Conservation (phyloP, 1,284 basidiomycete genomes). For the Malassezia caprae region DNA sequence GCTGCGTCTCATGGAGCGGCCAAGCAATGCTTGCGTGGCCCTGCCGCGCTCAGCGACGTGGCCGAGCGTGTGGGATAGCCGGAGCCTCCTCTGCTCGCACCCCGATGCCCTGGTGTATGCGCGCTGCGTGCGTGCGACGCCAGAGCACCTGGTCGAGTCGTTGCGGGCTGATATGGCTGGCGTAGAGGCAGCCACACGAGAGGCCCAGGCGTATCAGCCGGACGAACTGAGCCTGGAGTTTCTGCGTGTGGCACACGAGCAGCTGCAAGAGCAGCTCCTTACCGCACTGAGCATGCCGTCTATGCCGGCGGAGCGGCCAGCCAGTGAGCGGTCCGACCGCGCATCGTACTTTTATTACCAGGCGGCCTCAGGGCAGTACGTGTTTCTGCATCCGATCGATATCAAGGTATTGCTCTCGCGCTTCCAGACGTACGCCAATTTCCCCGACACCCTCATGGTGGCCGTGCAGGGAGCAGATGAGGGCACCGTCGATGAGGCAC, state of each 20-base stretch:
- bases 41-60: slow-evolving; percentile 81
- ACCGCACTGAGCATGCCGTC: slow-evolving; percentile 8
- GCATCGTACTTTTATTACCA: slow-evolving; percentile 81
- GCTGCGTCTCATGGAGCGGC: slow-evolving; percentile 80
- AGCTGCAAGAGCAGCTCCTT: slow-evolving; percentile 39
- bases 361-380: slow-evolving; percentile 75
- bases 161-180: slow-evolving; percentile 66
- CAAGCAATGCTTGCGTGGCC: slow-evolving; percentile 88
- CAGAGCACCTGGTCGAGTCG: slow-evolving; percentile 61
- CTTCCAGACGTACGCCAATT: slow-evolving; percentile 69
- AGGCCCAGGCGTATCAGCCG: slow-evolving; percentile 52
- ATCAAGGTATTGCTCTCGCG: slow-evolving; percentile 82
- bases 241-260: slow-evolving; percentile 59
- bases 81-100: slow-evolving; percentile 48
- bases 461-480: slow-evolving; percentile 65
- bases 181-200: slow-evolving; percentile 56
- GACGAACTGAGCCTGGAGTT: slow-evolving; percentile 71
- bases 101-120: slow-evolving; percentile 81
- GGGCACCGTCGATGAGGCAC: slow-evolving; percentile 69
- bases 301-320: neutral
- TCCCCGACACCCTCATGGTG: slow-evolving; percentile 71
- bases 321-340: neutral
- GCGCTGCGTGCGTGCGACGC: slow-evolving; percentile 92
- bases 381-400: slow-evolving; percentile 90
- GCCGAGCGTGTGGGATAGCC: slow-evolving; percentile 52